Evolutionary conservation across 768 basidiomycete species (phyloP).

Genomic region (Suillus subalutaceus): DNA sequence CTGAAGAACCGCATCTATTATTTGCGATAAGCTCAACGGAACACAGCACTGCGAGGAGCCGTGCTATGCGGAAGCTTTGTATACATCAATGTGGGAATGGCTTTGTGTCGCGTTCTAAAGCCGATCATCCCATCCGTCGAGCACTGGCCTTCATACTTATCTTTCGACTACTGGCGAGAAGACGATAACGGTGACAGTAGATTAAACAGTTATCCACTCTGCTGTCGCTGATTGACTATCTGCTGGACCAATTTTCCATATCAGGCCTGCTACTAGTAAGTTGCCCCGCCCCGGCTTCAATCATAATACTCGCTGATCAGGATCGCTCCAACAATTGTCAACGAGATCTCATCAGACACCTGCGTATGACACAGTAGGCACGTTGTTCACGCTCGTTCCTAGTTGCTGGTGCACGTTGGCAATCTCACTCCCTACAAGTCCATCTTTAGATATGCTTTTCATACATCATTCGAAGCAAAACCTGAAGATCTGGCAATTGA

Average conservation of each 20-base stretch:
- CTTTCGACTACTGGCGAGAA: neutral
- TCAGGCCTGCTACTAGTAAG: neutral
- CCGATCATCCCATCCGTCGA: neutral
- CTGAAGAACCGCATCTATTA: neutral
- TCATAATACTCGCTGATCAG: neutral
- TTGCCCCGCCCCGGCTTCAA: neutral
- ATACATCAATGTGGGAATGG: neutral
- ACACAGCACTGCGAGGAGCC: neutral
- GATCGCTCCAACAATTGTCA: neutral
- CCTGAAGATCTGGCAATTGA: neutral
- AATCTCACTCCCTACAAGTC: neutral
- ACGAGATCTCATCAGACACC: neutral
- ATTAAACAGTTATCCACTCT: neutral
- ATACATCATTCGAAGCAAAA: constrained; percentile 8
- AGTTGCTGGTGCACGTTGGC: neutral
- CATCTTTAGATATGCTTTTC: constrained; percentile 1
- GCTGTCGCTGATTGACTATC: neutral
- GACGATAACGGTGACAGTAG: neutral
- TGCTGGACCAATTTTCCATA: neutral
- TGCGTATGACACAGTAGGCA: neutral
- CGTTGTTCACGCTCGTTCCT: neutral
- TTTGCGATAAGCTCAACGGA: neutral
- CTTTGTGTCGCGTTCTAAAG: constrained; percentile 2
- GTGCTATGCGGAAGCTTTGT: neutral
- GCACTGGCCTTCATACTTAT: neutral